These are phyloP conservation scores for Dactylellina sp. DNA, from an alignment of 2,329 filamentous ascomycete genomes.

Conservation along the genomic window DNA sequence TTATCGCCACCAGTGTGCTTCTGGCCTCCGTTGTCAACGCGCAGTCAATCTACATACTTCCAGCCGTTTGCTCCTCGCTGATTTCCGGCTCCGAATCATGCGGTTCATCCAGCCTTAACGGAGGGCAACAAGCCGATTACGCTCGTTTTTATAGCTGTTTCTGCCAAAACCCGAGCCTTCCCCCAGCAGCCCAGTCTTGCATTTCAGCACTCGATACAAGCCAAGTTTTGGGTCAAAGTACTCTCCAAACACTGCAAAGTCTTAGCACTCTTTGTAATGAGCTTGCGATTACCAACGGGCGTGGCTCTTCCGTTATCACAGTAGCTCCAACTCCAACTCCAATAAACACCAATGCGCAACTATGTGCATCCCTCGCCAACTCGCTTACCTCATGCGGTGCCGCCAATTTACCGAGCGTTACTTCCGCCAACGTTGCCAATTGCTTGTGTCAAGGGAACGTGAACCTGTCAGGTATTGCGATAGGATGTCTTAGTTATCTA, in stretches of 20 bases:
- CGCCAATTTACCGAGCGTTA: constrained; percentile 12
- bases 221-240: constrained; percentile 21
- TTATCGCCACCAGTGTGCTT: background rate
- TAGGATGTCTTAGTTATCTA: constrained; percentile 12
- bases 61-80: constrained; percentile 1
- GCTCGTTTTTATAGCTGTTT: constrained; percentile 19
- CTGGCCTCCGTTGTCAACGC: background rate
- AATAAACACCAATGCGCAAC: background rate
- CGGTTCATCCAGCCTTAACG: constrained; percentile 12
- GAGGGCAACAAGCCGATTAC: background rate
- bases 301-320: constrained; percentile 4
- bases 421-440: constrained; percentile 20
- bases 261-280: constrained; percentile 24
- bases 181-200: constrained; percentile 1
- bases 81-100: constrained; percentile 7
- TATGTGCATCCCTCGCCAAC: constrained; percentile 4
- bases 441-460: constrained; percentile 14
- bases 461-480: constrained; percentile 19
- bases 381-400: constrained; percentile 27
- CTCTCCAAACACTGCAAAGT: constrained; percentile 14
- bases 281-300: constrained; percentile 11
- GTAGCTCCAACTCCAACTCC: background rate
- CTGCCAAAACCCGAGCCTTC: constrained; percentile 18
- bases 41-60: constrained; percentile 10
- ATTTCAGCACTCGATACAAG: constrained; percentile 3